These are phyloP conservation scores for Candida palmyrensis DNA, from an alignment of 805 yeast species.

Conservation along the genomic window DNA sequence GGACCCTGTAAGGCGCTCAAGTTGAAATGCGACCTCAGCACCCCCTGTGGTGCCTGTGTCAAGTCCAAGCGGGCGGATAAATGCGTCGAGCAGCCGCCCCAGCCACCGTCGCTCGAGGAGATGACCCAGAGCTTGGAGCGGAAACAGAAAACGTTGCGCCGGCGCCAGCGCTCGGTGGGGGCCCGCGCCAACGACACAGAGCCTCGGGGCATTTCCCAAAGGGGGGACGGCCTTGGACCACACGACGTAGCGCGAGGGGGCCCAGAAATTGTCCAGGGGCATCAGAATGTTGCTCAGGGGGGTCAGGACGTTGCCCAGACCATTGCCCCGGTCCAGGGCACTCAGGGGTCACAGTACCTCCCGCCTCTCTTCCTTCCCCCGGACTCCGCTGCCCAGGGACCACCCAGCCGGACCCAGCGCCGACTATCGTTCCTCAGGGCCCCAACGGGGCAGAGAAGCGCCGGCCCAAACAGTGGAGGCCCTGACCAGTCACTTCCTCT, in stretches of 20 bases:
- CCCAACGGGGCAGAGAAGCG: too few relatives aligned
- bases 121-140: slow-evolving; percentile 24
- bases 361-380: background rate
- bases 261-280: too few relatives aligned
- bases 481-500: too few relatives aligned
- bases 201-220: too few relatives aligned
- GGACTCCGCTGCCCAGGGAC: background rate
- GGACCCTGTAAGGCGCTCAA: slow-evolving; percentile 53
- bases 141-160: slow-evolving; percentile 12
- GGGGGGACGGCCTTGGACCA: too few relatives aligned
- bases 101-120: slow-evolving; percentile 40
- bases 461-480: too few relatives aligned
- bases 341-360: background rate
- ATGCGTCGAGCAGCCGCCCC: slow-evolving; percentile 37
- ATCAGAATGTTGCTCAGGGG: too few relatives aligned
- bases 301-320: too few relatives aligned
- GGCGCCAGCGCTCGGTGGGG: slow-evolving; percentile 1
- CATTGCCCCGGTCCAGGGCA: background rate
- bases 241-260: too few relatives aligned
- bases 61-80: slow-evolving; percentile 32
- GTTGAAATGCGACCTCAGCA: slow-evolving; percentile 46
- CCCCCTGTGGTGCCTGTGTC: slow-evolving; percentile 44
- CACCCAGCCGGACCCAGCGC: background rate
- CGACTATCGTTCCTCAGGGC: too few relatives aligned
- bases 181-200: too few relatives aligned